Evolutionary conservation across 257 asterid genomes (phyloP).

Genomic region (Leonotis leonurus): DNA sequence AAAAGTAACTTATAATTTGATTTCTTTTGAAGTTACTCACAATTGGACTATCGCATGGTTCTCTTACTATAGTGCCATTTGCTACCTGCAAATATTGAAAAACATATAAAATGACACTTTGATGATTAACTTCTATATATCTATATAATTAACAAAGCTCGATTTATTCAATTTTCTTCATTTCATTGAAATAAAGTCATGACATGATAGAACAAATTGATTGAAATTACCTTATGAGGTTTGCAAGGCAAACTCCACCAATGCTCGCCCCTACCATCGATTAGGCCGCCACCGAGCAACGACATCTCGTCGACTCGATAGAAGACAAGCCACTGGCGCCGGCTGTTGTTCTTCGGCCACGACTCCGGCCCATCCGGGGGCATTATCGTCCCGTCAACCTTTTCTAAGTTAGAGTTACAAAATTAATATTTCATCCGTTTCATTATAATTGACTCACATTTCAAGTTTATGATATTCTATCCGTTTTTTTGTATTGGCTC

Average conservation of each 20-base stretch:
- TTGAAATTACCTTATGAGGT: conserved; percentile 66
- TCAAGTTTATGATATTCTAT: no score
- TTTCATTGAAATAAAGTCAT: no score
- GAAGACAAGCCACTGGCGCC: conserved; percentile 60
- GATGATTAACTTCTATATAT: no score
- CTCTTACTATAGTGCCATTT: conserved; percentile 33
- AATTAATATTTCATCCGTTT: no score
- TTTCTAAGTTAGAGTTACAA: background rate
- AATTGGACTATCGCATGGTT: conserved; percentile 60
- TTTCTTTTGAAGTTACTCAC: conserved; percentile 33
- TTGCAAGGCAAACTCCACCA: conserved; percentile 74
- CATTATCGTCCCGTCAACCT: conserved; percentile 51
- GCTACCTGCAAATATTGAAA: conserved; percentile 21
- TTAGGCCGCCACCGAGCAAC: conserved; percentile 42
- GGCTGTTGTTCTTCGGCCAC: conserved; percentile 41
- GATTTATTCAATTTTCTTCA: no score
- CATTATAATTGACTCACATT: no score
- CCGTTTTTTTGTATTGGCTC: no score
- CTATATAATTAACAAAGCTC: no score
- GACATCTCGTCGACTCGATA: conserved; percentile 41
- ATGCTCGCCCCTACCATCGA: conserved; percentile 47
- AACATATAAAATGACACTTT: no score
- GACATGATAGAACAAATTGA: no score
- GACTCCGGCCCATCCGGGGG: conserved; percentile 59
- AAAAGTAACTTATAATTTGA: no score